These are phyloP conservation scores for Cucurbita ficifolia DNA, from an alignment of 306 rosid species.

Conservation along the genomic window DNA sequence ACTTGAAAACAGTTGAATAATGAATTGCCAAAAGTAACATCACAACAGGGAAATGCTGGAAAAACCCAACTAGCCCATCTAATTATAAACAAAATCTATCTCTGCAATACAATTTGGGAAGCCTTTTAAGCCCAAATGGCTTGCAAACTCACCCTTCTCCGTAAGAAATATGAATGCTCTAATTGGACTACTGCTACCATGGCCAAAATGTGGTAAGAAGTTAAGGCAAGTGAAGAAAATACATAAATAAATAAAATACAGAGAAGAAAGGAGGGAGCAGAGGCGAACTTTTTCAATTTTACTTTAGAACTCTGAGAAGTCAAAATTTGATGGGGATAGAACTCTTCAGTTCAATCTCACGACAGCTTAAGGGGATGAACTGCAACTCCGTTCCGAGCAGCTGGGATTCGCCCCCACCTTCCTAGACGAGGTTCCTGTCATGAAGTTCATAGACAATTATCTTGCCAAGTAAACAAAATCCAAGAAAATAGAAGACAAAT, in stretches of 20 bases:
- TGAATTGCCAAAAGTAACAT: background rate
- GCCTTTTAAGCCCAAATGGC: background rate
- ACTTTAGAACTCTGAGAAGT: conserved; percentile 3
- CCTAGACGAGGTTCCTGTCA: conserved; percentile 90
- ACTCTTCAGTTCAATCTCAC: conserved; percentile 18
- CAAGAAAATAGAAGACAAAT: background rate
- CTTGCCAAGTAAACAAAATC: background rate
- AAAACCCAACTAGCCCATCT: background rate
- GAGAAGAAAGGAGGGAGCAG: background rate
- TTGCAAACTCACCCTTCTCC: background rate
- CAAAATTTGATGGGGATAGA: conserved; percentile 41
- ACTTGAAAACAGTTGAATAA: background rate
- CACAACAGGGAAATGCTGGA: no score
- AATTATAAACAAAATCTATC: background rate
- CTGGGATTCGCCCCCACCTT: conserved; percentile 53
- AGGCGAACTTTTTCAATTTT: background rate
- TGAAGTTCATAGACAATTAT: background rate
- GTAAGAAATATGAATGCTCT: background rate
- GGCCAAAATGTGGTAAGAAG: background rate
- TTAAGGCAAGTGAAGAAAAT: background rate
- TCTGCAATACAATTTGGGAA: background rate
- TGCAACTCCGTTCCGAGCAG: conserved; percentile 63
- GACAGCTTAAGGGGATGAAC: conserved; percentile 51
- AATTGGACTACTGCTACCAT: background rate
- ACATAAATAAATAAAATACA: background rate